Base-by-base conservation (phyloP, 1,284 basidiomycete genomes). In the Sanghuangporus weigelae region DNA sequence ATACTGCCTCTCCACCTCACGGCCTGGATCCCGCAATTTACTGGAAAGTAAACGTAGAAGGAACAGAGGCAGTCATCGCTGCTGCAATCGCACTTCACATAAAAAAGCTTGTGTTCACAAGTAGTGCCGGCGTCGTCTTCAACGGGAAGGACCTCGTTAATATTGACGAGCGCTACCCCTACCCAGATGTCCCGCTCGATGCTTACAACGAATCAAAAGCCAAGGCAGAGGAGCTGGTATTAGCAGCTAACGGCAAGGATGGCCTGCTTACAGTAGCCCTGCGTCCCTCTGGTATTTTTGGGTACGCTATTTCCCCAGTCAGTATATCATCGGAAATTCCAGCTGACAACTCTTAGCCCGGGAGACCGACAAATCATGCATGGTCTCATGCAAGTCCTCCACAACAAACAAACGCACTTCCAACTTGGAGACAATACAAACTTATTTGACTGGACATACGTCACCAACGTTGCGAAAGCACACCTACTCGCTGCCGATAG, bases 171-270 rank as follows among this genome's bases (percentile, higher is more conserved):
- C 86, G 96, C 16, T 74, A 93, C 58, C 85, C 87, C 0, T 85
- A 85, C 69, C 95, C 95, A 0, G 82, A 84, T 48, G 83, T 84
- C 54, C 84, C 90, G 1, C 81, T 96, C 73, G 96, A 98, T 74
- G 89, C 92, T 0, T 99, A 99, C 77, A 98, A 96, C 73, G 91
- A 93, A 68, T 96, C 95, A n/a, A 99, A 99, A 77, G 92, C 92
- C 19, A 85, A 90, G 70, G 96, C 93, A 0, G 97, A 99, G 76
- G 81, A 83, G 53, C 80, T 92, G 51, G 89, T 98, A 2, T 79
- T 99, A 2, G 84, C 82, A 42, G 93, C 96, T 10, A 99, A 98
- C 72, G 90, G 88, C 3, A 84, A 88, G 68, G 83, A 85, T 26
- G 92, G 90, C 2, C 80, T 98, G 7, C 77, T 92, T 66, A 99